phyloP scores from a whole-genome alignment of 345 rosid species.

The Salix koriyanagi region DNA sequence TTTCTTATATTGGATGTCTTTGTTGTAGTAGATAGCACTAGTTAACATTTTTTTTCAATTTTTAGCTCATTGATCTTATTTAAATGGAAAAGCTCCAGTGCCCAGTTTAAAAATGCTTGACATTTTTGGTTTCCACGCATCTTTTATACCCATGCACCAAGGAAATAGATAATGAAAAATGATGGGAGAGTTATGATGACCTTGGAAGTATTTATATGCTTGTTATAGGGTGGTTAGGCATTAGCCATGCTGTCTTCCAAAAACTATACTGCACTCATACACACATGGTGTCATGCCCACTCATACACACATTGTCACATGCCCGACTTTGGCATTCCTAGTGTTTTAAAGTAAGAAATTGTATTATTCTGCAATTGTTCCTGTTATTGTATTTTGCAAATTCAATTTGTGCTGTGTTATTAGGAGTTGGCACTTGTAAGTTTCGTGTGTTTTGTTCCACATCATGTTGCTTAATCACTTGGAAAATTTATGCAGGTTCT shows the following conservation, averaged over 20 bases:
- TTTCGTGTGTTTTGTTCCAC: neutral
- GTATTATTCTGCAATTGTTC: neutral
- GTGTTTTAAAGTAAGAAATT: neutral
- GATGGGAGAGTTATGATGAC: neutral
- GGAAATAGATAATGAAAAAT: no score
- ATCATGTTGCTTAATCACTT: constrained; percentile 14
- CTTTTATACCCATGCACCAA: neutral
- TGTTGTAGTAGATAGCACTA: neutral
- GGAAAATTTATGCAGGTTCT: constrained; percentile 55
- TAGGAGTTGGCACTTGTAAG: neutral
- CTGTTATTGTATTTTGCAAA: neutral
- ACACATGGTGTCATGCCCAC: neutral
- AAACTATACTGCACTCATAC: no score
- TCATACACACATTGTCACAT: neutral
- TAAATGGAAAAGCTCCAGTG: neutral
- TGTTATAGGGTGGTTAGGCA: neutral
- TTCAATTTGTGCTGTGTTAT: neutral
- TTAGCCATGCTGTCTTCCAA: neutral
- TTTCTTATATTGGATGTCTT: neutral
- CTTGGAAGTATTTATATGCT: neutral
- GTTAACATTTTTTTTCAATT: neutral
- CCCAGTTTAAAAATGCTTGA: neutral
- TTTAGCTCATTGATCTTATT: neutral
- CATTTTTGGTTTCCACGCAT: neutral
- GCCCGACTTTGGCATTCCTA: neutral